phyloP scores from a whole-genome alignment of 108 stramenopile species.

The Parietichytrium sp. region DNA sequence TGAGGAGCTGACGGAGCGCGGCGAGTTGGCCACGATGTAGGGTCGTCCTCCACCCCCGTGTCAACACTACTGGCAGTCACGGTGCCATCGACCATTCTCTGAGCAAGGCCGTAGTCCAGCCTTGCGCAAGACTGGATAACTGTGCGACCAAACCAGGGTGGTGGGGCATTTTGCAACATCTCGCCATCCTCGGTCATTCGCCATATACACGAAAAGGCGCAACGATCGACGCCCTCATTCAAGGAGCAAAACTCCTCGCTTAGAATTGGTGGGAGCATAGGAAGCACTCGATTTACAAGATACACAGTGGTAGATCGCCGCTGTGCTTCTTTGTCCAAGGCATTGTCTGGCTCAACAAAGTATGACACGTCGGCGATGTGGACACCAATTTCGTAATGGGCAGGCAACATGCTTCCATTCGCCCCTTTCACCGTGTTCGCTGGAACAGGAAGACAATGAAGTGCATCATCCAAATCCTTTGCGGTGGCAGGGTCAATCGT shows the following conservation, averaged over 20 bases:
- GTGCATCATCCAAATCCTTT: constrained; percentile 90
- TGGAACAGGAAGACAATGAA: constrained; percentile 56
- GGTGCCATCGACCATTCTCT: constrained; percentile 84
- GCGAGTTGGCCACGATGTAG: constrained; percentile 70
- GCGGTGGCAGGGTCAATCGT: constrained; percentile 92
- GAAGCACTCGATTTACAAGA: constrained; percentile 83
- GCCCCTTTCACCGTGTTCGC: constrained; percentile 48
- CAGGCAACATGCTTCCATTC: constrained; percentile 65
- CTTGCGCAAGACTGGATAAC: constrained; percentile 90
- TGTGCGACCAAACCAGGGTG: constrained; percentile 86
- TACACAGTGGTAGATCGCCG: constrained; percentile 90
- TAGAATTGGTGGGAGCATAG: constrained; percentile 84
- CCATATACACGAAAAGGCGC: constrained; percentile 91
- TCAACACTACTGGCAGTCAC: constrained; percentile 63
- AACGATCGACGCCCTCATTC: constrained; percentile 87
- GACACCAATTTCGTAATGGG: constrained; percentile 75
- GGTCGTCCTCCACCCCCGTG: constrained; percentile 53
- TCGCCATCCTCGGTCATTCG: constrained; percentile 83
- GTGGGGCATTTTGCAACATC: constrained; percentile 41
- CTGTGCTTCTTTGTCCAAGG: constrained; percentile 84
- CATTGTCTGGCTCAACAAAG: constrained; percentile 73
- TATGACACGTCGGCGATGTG: constrained; percentile 96
- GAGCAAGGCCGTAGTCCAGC: constrained; percentile 89
- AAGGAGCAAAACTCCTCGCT: constrained; percentile 89
- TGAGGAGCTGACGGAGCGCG: constrained; percentile 79